Evolutionary conservation across 2,329 filamentous ascomycete genomes (phyloP), one percentile per base, ranked within the genome.

Genomic region (Penicillium sp.): DNA sequence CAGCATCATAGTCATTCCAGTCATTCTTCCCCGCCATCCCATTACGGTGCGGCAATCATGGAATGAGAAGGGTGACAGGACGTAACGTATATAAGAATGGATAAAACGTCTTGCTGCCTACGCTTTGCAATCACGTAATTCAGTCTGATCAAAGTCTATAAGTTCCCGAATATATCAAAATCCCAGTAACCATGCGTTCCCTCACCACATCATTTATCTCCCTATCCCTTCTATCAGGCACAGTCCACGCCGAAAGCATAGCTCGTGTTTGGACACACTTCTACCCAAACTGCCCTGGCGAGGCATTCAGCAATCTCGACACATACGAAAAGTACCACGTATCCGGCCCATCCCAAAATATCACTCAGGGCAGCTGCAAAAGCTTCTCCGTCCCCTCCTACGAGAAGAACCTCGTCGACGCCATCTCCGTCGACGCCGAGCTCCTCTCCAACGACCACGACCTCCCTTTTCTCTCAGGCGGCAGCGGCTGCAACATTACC

Each of bases 241-340:
- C 60, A 29, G 57, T 63, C n/a, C 50, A 59, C 10, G 60, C 68
- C 32, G 46, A 61, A 38, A 65, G 55, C 21, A 62, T 61, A n/a
- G 66, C 66, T 21, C 64, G 65, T 10, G 51, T 70, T n/a, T 65
- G 62, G 63, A 62, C 68, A 54, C 65, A 65, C 49, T 71, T 71
- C 61, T 68, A 65, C 52, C 65, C 68, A 9, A 55, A 48, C 34
- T 71, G 69, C 34, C 68, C 68, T 2, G 50, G 55, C 29, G 58
- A 63, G 5, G 54, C 60, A 21, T 57, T 62, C 40, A 55, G 53
- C 39, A 58, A 62, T 12, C 57, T 66, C 16, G 53, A 54, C 49
- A 58, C 60, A 39, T 66, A 61, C 49, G 64, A 65, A 25, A 60
- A 65, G 56, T 62, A 64, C 29, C 61, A 67, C 39, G 55, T 62